Evolutionary conservation across 371 early-diverging fungal genomes (phyloP).

Genomic region (Chytridiales sp.): DNA sequence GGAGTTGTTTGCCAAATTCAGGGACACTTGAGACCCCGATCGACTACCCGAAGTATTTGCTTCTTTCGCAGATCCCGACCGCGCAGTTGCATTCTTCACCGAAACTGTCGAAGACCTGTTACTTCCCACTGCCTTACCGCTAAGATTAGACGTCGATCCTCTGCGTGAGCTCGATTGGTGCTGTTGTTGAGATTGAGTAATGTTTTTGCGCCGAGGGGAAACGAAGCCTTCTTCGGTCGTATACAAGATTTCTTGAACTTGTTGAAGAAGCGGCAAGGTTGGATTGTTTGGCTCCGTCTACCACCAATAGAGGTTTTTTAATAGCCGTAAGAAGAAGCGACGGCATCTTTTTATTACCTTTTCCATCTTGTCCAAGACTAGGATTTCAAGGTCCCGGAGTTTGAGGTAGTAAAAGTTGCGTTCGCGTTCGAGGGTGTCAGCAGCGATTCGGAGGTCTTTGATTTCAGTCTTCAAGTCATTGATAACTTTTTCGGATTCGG

Average conservation of each 20-base stretch:
- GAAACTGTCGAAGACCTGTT: not conserved
- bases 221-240: conserved; percentile 68
- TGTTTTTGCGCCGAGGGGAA: conserved; percentile 11
- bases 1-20: too few species aligned
- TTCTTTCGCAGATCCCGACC: not conserved
- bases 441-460: conserved; percentile 44
- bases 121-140: not conserved
- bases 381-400: conserved; percentile 81
- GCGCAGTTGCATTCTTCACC: not conserved
- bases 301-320: not conserved
- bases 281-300: conserved; percentile 1
- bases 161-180: not conserved
- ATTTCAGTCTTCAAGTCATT: conserved; percentile 9
- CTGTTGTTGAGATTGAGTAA: not conserved
- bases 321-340: not conserved
- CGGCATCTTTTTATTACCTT: conserved; percentile 1
- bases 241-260: conserved; percentile 77
- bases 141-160: conserved; percentile 3
- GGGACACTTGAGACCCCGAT: too few species aligned
- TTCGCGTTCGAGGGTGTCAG: conserved; percentile 82
- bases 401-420: conserved; percentile 89
- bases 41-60: too few species aligned
- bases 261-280: conserved; percentile 52
- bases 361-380: conserved; percentile 66
- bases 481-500: not conserved